Conservation (phyloP, 2,329 filamentous ascomycete genomes). For the Moelleriella libera region DNA sequence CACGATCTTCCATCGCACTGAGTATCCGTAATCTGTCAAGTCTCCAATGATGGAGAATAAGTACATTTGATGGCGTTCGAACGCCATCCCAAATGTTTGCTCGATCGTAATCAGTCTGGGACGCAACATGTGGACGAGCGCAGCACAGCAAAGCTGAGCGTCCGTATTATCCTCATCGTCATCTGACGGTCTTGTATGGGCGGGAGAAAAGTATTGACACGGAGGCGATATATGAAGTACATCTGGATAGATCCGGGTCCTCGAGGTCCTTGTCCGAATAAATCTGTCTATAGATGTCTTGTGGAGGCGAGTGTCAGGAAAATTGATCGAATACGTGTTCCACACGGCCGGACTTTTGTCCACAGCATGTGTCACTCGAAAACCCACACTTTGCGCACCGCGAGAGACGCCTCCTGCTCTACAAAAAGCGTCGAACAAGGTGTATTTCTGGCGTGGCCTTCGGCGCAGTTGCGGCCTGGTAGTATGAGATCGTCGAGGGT, state of each 20-base stretch:
- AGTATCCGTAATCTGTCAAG: slow-evolving; percentile 53
- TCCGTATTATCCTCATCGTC: slow-evolving; percentile 59
- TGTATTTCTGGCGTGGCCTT: slow-evolving; percentile 35
- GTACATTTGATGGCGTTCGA: slow-evolving; percentile 34
- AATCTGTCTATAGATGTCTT: slow-evolving; percentile 34
- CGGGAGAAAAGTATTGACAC: slow-evolving; percentile 62
- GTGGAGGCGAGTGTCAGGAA: slow-evolving; percentile 33
- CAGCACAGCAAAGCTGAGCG: slow-evolving; percentile 35
- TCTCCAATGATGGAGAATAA: slow-evolving; percentile 48
- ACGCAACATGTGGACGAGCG: slow-evolving; percentile 40
- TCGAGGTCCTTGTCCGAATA: slow-evolving; percentile 15
- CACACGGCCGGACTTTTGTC: slow-evolving; percentile 47
- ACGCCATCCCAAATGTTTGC: slow-evolving; percentile 57
- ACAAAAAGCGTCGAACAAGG: slow-evolving; percentile 57
- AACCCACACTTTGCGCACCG: slow-evolving; percentile 44
- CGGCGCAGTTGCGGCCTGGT: background rate
- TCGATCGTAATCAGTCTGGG: slow-evolving; percentile 66
- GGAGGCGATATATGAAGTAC: slow-evolving; percentile 64
- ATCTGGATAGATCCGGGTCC: slow-evolving; percentile 33
- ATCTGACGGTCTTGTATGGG: slow-evolving; percentile 52
- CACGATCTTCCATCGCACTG: slow-evolving; percentile 53
- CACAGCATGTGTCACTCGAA: slow-evolving; percentile 46
- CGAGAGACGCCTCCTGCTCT: slow-evolving; percentile 59
- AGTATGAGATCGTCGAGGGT: background rate
- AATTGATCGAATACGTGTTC: slow-evolving; percentile 44